Conservation (phyloP, 192 early-diverging fungal genomes). For the Coemansia sp. region DNA sequence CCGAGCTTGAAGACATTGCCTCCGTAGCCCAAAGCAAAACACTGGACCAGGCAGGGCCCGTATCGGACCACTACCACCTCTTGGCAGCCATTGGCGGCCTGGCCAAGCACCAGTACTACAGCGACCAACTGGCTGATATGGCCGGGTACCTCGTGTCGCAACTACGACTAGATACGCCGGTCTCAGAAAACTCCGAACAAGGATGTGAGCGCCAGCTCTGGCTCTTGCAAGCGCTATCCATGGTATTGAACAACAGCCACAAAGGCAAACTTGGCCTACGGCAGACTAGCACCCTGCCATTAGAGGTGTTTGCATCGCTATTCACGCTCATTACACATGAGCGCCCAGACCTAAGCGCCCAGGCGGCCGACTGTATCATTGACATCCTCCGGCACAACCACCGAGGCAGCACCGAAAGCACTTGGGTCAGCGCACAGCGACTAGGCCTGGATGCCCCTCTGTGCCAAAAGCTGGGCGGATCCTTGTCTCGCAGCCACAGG, state of each 20-base stretch:
- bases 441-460: conserved; percentile 20
- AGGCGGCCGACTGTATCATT: conserved; percentile 51
- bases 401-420: not conserved
- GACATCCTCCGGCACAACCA: conserved; percentile 28
- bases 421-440: conserved; percentile 14
- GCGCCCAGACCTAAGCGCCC: conserved; percentile 14
- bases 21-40: conserved; percentile 3
- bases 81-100: conserved; percentile 54
- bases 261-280: not conserved
- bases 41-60: not conserved
- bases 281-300: conserved; percentile 19
- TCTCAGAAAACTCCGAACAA: not conserved
- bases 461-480: conserved; percentile 30
- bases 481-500: conserved; percentile 15
- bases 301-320: conserved; percentile 35
- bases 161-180: conserved; percentile 27
- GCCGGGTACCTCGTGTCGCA: conserved; percentile 37
- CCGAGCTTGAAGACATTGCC: not conserved
- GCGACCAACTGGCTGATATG: conserved; percentile 51
- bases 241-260: conserved; percentile 21
- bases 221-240: conserved; percentile 37
- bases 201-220: conserved; percentile 16
- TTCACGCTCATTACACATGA: conserved; percentile 43
- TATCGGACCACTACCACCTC: conserved; percentile 46
- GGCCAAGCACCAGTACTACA: conserved; percentile 57